Evolutionary conservation across 345 rosid genomes (phyloP), one percentile per base, ranked within the genome.

Genomic region (Angophora floribunda): DNA sequence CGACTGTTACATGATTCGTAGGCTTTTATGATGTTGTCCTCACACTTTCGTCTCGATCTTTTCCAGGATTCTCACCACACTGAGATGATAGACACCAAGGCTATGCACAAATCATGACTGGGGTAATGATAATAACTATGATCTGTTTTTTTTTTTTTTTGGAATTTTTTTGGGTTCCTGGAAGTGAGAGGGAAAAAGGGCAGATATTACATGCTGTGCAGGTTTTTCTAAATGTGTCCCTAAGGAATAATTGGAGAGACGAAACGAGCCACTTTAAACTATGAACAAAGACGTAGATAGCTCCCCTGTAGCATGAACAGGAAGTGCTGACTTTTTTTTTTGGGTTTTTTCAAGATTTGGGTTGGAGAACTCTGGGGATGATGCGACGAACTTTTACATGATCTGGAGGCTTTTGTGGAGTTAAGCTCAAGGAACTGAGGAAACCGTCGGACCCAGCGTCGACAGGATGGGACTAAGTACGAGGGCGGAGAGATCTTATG

Each of bases 1-100:
- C 50, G 41, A 67, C 85, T 63, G 85, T 95, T 94, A 96, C 98
- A 95, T 97, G 89, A 92, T 94, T 91, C 88, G 90, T 13, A 44
- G 90, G 92, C 78, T 95, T 94, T 95, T 97, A 92, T 95, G 89
- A 91, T 90, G 90, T 88, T 93, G 80, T 53, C 32, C 78, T 92
- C 94, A 97, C 93, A 89, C 90, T 88, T 91, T 51, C 86, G 90
- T 55, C 87, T 87, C 91, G 91, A 91, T 89, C 89, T 90, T 93
- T 22, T 92, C 98, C 95, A 95, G 94, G 90, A 90, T 85, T 45
- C 87, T 15, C 85, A 87, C 17, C 41, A 59, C 36, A 11, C 30
- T 41, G 21, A 26, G 51, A 21, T 21, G 50, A 30, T 13, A 10
- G 14, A 57, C 61, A 44, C 15, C 67, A 61, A 75, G 30, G 52